phyloP scores from a whole-genome alignment of 2,329 filamentous ascomycete genomes.

The Cladophialophora chaetospira region DNA sequence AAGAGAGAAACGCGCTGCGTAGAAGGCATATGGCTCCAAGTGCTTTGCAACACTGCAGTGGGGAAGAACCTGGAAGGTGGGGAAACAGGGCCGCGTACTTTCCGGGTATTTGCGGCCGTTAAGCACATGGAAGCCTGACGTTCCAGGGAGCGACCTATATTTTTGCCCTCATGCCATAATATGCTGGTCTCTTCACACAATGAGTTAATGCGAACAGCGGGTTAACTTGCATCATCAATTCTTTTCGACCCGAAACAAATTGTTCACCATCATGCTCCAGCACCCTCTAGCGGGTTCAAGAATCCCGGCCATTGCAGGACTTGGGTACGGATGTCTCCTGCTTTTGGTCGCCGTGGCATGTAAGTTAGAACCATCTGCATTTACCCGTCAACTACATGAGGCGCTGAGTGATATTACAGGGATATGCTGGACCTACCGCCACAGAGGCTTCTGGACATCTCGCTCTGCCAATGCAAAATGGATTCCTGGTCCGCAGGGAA shows the following conservation, averaged over 20 bases:
- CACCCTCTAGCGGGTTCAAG: not conserved
- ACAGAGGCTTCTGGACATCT: conserved; percentile 21
- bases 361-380: not conserved
- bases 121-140: not conserved
- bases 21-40: too few relatives aligned
- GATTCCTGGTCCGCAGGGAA: conserved; percentile 20
- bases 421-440: conserved; percentile 21
- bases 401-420: conserved; percentile 17
- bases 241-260: not conserved
- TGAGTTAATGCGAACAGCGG: not conserved
- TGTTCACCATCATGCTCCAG: conserved; percentile 1
- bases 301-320: not conserved
- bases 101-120: too few relatives aligned
- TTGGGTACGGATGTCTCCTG: not conserved
- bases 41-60: too few relatives aligned
- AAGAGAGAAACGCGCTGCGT: too few relatives aligned
- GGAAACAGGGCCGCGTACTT: too few relatives aligned
- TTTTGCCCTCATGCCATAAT: too few relatives aligned
- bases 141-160: not conserved
- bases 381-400: not conserved
- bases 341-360: conserved; percentile 1
- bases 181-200: too few relatives aligned
- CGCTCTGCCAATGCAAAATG: conserved; percentile 18
- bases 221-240: not conserved
- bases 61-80: too few relatives aligned